Base-by-base conservation (phyloP, 805 yeast genomes). In the Wickerhamiella azymoides region DNA sequence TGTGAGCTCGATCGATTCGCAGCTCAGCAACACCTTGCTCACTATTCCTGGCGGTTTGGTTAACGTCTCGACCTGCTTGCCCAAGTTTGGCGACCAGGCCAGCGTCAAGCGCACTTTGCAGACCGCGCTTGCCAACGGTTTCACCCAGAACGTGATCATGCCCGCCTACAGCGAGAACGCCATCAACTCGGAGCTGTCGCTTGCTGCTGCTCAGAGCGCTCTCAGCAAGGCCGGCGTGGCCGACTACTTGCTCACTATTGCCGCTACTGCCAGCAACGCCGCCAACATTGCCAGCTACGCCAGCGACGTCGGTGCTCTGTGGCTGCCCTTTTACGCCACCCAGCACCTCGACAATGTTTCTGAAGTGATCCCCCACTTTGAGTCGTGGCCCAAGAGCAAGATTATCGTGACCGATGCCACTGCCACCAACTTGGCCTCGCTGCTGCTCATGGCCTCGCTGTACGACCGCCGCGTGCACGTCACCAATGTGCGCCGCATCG, bases 401-500 rank as follows among this genome's bases (percentile, higher is more conserved):
- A 89, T 92, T 49, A 80, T 89, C 50, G 73, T 88, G 52, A 85
- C 96, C 36, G 96, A 89, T 65, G 96, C 97, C 42, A 79, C 76
- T 62, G 79, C 89, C 21, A 83, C 96, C 35, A 89, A 85, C 58
- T 71, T 89, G 58, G 97, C 97, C n/a, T 83, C 95, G 2, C 80
- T 88, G 39, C 69, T 89, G 61, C 73, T 89, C 58, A 70, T 89
- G 65, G 94, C 96, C 38, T 82, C 95, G 24, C 73, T 89, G 60
- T 86, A 84, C 70, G 74, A 69, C 66, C 76, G 94, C 58, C 70
- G 85, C 36, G 80, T 89, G 52, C 97, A 89, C 64, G 79, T 89
- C 56, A 84, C 94, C 47, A 86, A 83, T 54, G 92, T 89, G 43
- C 76, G 83, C 36, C 72, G 80, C 49, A 77, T 73, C 60, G 84